phyloP scores from a whole-genome alignment of 192 early-diverging fungal species.

The Coemansia sp. region DNA sequence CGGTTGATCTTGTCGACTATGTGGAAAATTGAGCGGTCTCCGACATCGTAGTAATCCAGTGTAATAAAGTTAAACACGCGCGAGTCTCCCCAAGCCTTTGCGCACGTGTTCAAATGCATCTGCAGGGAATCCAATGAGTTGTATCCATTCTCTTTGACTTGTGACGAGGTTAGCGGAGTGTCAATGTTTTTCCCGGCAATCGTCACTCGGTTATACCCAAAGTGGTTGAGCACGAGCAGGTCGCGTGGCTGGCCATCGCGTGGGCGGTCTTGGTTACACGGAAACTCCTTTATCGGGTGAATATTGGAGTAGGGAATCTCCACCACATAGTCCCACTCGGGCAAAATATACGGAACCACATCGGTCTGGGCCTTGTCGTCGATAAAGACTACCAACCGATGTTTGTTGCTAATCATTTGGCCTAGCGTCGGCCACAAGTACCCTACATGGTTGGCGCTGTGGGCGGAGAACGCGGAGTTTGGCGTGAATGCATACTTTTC shows the following conservation, averaged over 20 bases:
- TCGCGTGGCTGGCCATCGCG: conserved; percentile 27
- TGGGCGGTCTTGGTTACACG: conserved; percentile 45
- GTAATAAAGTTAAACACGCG: conserved; percentile 41
- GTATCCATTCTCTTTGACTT: conserved; percentile 28
- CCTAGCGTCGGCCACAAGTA: conserved; percentile 69
- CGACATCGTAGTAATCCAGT: conserved; percentile 49
- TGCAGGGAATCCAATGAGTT: conserved; percentile 29
- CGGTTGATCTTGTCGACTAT: conserved; percentile 37
- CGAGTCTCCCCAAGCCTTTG: conserved; percentile 15
- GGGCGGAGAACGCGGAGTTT: conserved; percentile 8
- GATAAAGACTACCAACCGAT: conserved; percentile 66
- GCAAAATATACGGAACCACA: conserved; percentile 50
- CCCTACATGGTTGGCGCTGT: conserved; percentile 2
- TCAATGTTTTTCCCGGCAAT: conserved; percentile 33
- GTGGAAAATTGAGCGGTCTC: conserved; percentile 24
- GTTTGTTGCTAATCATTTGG: conserved; percentile 60
- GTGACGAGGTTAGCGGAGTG: conserved; percentile 14
- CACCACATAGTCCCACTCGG: conserved; percentile 48
- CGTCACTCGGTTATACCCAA: conserved; percentile 35
- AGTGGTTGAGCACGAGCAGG: conserved; percentile 50
- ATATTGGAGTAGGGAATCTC: conserved; percentile 47
- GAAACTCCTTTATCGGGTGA: conserved; percentile 29
- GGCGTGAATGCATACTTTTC: conserved; percentile 54
- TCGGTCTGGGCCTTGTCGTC: conserved; percentile 62
- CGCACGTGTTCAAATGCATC: conserved; percentile 29